Conservation (phyloP, 169 alveolate genomes). For the Cryptosporidium viatorum region DNA sequence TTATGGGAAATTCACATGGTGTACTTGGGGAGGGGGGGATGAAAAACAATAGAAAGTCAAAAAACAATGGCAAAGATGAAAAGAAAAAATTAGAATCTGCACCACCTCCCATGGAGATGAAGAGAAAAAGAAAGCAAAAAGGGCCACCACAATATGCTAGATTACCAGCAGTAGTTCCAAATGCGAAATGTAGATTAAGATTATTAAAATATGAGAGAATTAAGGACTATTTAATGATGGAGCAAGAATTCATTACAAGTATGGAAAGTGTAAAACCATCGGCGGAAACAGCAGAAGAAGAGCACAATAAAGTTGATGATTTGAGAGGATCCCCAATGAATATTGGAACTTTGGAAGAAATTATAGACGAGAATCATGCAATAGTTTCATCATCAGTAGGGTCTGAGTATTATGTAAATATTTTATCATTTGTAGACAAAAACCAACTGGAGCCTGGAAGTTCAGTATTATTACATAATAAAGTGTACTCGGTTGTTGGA, state of each 20-base stretch:
- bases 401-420: slow-evolving; percentile 97
- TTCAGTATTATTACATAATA: slow-evolving; percentile 95
- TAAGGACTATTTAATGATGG: slow-evolving; percentile 95
- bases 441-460: slow-evolving; percentile 98
- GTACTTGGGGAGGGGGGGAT: slow-evolving; percentile 32
- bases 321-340: slow-evolving; percentile 98
- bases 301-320: slow-evolving; percentile 91
- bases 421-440: slow-evolving; percentile 97
- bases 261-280: slow-evolving; percentile 86
- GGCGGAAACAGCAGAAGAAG: slow-evolving; percentile 90
- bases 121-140: slow-evolving; percentile 88
- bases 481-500: slow-evolving; percentile 96
- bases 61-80: slow-evolving; percentile 78
- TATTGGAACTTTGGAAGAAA: slow-evolving; percentile 98
- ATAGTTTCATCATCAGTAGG: slow-evolving; percentile 98
- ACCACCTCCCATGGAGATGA: slow-evolving; percentile 84
- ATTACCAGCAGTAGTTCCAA: slow-evolving; percentile 93
- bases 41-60: slow-evolving; percentile 42
- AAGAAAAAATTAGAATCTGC: slow-evolving; percentile 79
- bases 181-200: slow-evolving; percentile 93
- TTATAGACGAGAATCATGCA: slow-evolving; percentile 98
- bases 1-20: slow-evolving; percentile 64
- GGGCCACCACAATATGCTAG: slow-evolving; percentile 88
- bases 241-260: slow-evolving; percentile 93
- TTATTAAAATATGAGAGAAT: slow-evolving; percentile 92